phyloP scores from a whole-genome alignment of 202 grass and related monocot species.

The Carex arenaria region DNA sequence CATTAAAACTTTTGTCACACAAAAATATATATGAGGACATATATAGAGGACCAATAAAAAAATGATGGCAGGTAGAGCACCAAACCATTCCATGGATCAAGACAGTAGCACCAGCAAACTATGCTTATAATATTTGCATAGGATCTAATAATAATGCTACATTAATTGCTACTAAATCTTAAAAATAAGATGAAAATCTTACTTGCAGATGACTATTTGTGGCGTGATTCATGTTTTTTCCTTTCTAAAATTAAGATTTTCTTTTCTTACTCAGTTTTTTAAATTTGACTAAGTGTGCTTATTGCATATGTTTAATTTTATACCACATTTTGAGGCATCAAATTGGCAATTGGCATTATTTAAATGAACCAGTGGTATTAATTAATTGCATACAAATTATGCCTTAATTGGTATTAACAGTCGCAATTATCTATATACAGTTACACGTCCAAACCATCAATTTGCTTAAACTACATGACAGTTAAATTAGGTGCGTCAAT shows the following conservation, averaged over 20 bases:
- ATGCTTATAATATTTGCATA: background rate
- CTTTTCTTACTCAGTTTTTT: background rate
- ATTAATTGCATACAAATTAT: background rate
- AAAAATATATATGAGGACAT: background rate
- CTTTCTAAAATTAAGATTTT: background rate
- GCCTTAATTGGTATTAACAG: background rate
- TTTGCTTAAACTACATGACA: background rate
- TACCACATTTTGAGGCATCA: background rate
- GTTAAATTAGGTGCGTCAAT: conserved; percentile 11
- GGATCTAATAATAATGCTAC: background rate
- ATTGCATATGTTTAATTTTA: background rate
- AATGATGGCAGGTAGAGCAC: background rate
- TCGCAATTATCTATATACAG: background rate
- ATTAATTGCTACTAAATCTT: background rate
- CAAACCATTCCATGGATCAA: background rate
- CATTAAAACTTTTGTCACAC: background rate
- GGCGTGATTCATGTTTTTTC: background rate
- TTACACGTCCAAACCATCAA: background rate
- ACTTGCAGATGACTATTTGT: background rate
- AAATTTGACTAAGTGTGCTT: background rate
- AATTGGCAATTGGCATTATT: background rate
- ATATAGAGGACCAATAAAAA: background rate
- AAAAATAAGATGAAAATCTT: background rate
- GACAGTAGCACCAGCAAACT: background rate
- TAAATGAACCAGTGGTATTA: background rate